Conservation (phyloP, 352 stramenopile genomes). For the Plasmopara muralis region DNA sequence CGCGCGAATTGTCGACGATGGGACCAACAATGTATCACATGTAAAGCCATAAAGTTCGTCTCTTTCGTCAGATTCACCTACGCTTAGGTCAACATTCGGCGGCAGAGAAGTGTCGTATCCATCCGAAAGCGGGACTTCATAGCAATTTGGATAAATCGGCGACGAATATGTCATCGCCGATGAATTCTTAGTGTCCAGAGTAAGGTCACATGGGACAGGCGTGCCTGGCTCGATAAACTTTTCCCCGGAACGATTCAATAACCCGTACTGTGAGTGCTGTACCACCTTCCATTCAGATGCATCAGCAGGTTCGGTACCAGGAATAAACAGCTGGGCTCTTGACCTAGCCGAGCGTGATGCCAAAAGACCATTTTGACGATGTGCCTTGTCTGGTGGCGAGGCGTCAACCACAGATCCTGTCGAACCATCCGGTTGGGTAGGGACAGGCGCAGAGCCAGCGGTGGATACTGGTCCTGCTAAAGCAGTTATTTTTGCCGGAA, state of each 20-base stretch:
- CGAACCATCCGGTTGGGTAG: too few relatives aligned
- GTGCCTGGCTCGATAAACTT: neutral
- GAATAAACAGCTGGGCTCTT: neutral
- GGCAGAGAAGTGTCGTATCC: neutral
- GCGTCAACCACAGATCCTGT: too few relatives aligned
- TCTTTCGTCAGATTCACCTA: neutral
- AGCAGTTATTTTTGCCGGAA: too few relatives aligned
- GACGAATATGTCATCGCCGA: neutral
- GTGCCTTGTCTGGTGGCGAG: too few relatives aligned
- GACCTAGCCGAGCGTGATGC: neutral
- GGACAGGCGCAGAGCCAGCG: too few relatives aligned
- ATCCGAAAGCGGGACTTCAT: neutral
- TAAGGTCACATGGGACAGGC: neutral
- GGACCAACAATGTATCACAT: neutral
- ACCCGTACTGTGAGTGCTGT: neutral
- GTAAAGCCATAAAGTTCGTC: neutral
- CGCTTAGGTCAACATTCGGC: neutral
- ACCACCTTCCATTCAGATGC: conserved; percentile 1
- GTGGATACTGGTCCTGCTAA: too few relatives aligned
- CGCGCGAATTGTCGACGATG: neutral
- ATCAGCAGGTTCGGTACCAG: neutral
- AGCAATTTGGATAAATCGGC: neutral
- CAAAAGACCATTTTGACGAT: neutral
- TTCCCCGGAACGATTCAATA: neutral
- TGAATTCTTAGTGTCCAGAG: neutral